Evolutionary conservation across 257 asterid species (phyloP).

Genomic region (Forsythia suspensa): DNA sequence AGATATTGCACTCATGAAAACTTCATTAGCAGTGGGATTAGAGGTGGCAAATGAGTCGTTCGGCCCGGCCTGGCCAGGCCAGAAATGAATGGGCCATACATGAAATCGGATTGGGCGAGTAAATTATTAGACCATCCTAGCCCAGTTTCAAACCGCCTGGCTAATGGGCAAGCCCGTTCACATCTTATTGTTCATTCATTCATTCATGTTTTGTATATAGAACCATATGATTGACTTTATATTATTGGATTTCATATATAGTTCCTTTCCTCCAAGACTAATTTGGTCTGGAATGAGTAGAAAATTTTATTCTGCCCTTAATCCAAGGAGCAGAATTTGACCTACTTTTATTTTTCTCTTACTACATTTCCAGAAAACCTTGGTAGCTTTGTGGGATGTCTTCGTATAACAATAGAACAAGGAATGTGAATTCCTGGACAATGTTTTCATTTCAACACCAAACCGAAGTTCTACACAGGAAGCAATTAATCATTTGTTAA

Average conservation of each 20-base stretch:
- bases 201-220: neutral
- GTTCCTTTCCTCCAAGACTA: neutral
- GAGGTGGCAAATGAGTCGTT: no score
- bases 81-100: no score
- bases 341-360: neutral
- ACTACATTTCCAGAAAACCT: neutral
- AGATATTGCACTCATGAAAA: no score
- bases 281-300: neutral
- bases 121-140: no score
- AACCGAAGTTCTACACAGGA: neutral
- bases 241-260: neutral
- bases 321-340: neutral
- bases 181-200: slow-evolving; percentile 15
- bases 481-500: neutral
- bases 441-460: neutral
- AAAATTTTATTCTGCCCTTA: no score
- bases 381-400: neutral
- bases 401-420: no score
- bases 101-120: no score
- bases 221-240: neutral
- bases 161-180: no score
- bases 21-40: no score
- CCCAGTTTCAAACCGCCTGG: no score
- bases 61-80: no score
- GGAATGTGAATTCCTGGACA: neutral